Evolutionary conservation across 2,329 filamentous ascomycete genomes (phyloP), one percentile per base, ranked within the genome.

Genomic region (Lasiodiplodia gonubiensis): DNA sequence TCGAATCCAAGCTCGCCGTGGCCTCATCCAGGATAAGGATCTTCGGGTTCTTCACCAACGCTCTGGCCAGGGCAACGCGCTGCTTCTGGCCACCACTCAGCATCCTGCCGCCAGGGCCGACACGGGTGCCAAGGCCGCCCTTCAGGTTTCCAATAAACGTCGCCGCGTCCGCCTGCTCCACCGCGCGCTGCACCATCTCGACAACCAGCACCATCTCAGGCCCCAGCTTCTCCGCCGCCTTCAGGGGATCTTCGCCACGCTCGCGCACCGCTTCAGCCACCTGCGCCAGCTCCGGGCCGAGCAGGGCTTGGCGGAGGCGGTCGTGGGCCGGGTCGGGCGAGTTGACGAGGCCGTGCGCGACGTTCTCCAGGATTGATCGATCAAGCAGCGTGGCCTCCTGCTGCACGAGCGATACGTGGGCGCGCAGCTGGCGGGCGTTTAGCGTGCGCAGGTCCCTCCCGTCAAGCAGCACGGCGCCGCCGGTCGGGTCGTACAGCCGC

Each of bases 1-100:
- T 81, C 16, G 86, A 87, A 72, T 90, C 88, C 0, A 90, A 80
- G 1, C 87, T 83, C 0, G 86, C 83, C 1, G 88, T 90, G 2
- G 87, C 87, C 72, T 90, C 88, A 53, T 90, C 88, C 2, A 89
- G 78, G 12, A 90, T 80, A 3, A 89, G 78, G 10, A 90, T 84
- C 60, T 80, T 80, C 2, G 87, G 87, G 54, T 89, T 81, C 3
- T 84, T 80, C 35, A 89, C 83, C 16, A 90, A 76, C 5, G 78
- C 78, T 21, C 87, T 80, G 1, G 88, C 87, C 6, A 89, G 80
- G 8, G 86, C 86, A 64, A 90, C 80, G 5, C 87, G 80, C 72
- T 90, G 88, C 63, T 86, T 83, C 72, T 90, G 87, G 0, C 79
- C 80, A 65, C 87, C 87, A 57, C 84, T 87, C 37, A 89, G 79